Base-by-base conservation (phyloP, 129 eudicot genomes). In the Glebionis coronaria region DNA sequence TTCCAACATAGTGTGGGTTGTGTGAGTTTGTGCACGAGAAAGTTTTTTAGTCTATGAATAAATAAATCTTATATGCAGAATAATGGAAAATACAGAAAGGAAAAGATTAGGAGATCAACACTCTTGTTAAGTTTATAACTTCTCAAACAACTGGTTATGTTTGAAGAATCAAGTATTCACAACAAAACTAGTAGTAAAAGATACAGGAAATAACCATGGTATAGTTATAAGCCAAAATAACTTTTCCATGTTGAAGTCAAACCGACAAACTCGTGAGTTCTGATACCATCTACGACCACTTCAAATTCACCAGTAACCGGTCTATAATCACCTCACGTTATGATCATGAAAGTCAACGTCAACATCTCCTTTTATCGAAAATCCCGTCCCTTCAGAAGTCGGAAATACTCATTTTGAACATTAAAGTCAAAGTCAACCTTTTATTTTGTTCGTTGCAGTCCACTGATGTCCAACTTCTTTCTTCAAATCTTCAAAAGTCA, bases 261-360 rank as follows among this genome's bases (percentile, higher is more conserved):
- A 40, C 60, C 11, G 9, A 20, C 52, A 71, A 38, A 63, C 9
- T 42, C 69, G 38, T 10, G 61, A 72, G 52, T 62, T n/a, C 61
- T 12, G 21, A 61, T 13, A 40, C 55, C 68, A 18, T 51, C 40
- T 44, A 23, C 51, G 19, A 52, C 28, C 70, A 13, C 42, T 7
- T 35, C 42, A 35, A 35, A 1, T 4, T 18, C 29, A 63, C 68
- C 44, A 63, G 68, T 12, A 62, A 40, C 20, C 29, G 19, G 25
- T 9, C 50, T 38, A 49, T 8, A 38, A 66, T 27, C 16, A 61
- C 71, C 38, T 3, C 20, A 35, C n/a, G 23, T 20, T 21, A 49
- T 47, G 72, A 60, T 28, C 21, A 35, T 38, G 54, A 51, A 0
- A 52, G 20, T 7, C 46, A 67, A 40, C 55, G 50, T 23, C 21